A percentile compares a stretch with the other conserved stretches of the same genome.
Evolutionary conservation across 495 filamentous ascomycete species (phyloP).

Genomic region (Penicillium roqueforti): DNA sequence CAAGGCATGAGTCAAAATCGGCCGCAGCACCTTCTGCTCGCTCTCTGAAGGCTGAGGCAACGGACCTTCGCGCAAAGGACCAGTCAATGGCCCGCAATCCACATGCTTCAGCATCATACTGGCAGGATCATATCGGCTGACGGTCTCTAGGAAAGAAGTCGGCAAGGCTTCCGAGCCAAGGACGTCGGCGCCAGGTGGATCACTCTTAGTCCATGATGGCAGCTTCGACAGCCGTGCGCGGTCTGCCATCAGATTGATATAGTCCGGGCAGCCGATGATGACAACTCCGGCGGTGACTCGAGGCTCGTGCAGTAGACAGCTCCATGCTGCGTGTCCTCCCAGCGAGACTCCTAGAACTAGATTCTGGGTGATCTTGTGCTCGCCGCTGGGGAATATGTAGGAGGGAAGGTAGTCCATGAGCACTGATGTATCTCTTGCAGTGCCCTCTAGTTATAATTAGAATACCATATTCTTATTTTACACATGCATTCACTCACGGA

Average conservation of each 20-base stretch:
- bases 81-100: constrained; percentile 25
- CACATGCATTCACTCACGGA: constrained; percentile 38
- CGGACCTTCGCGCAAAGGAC: constrained; percentile 29
- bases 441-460: constrained; percentile 52
- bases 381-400: constrained; percentile 60
- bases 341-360: constrained; percentile 77
- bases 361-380: constrained; percentile 59
- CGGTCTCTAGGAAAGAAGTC: constrained; percentile 54
- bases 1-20: constrained; percentile 47
- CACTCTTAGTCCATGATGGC: constrained; percentile 50
- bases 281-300: constrained; percentile 70
- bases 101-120: constrained; percentile 57
- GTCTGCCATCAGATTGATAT: constrained; percentile 68
- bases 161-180: constrained; percentile 76
- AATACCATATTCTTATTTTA: background rate
- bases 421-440: constrained; percentile 65
- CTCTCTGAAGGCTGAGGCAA: constrained; percentile 44
- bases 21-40: constrained; percentile 40
- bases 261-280: constrained; percentile 89
- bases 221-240: constrained; percentile 72
- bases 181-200: constrained; percentile 58
- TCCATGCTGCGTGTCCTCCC: constrained; percentile 87
- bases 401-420: constrained; percentile 70
- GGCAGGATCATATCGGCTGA: constrained; percentile 64
- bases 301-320: constrained; percentile 70